phyloP scores from a whole-genome alignment of 495 filamentous ascomycete species.

The Clohesyomyces aquaticus region DNA sequence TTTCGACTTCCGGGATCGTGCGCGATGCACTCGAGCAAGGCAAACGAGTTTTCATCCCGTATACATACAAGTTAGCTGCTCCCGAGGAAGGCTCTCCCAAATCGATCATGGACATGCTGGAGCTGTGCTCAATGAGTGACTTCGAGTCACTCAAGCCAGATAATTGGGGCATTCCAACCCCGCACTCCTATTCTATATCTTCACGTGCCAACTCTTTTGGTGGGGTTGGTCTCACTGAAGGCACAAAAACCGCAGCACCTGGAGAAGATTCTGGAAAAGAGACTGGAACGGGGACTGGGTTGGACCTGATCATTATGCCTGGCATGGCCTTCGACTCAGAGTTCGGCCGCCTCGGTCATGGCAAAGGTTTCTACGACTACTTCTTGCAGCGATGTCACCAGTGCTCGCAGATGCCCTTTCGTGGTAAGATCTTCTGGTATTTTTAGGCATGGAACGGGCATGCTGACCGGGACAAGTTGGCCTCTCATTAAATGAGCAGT shows the following conservation, averaged over 20 bases:
- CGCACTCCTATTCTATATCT: constrained; percentile 63
- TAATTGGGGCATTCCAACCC: constrained; percentile 89
- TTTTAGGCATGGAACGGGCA: constrained; percentile 17
- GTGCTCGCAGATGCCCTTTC: constrained; percentile 63
- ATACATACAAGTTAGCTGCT: constrained; percentile 67
- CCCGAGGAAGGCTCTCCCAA: constrained; percentile 54
- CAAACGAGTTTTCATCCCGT: constrained; percentile 90
- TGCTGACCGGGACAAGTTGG: constrained; percentile 59
- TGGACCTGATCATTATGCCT: constrained; percentile 90
- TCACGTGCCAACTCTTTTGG: constrained; percentile 71
- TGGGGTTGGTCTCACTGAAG: constrained; percentile 49
- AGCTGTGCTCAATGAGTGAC: constrained; percentile 70
- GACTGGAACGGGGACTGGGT: constrained; percentile 53
- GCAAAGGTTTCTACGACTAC: constrained; percentile 95
- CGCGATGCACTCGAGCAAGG: constrained; percentile 73
- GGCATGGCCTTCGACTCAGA: constrained; percentile 86
- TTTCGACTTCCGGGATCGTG: constrained; percentile 79
- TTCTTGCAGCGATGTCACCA: constrained; percentile 73
- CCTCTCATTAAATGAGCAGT: constrained; percentile 84
- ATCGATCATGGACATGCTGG: constrained; percentile 89
- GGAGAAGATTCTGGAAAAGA: no score
- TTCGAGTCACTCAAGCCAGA: constrained; percentile 76
- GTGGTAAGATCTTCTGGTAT: constrained; percentile 54
- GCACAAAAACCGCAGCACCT: constrained; percentile 15
- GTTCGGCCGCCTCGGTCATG: constrained; percentile 83